Percentiles rank a stretch among this genome's conserved stretches.
Evolutionary conservation across 2,329 filamentous ascomycete species (phyloP).

Genomic region (Diaporthe citriasiana): DNA sequence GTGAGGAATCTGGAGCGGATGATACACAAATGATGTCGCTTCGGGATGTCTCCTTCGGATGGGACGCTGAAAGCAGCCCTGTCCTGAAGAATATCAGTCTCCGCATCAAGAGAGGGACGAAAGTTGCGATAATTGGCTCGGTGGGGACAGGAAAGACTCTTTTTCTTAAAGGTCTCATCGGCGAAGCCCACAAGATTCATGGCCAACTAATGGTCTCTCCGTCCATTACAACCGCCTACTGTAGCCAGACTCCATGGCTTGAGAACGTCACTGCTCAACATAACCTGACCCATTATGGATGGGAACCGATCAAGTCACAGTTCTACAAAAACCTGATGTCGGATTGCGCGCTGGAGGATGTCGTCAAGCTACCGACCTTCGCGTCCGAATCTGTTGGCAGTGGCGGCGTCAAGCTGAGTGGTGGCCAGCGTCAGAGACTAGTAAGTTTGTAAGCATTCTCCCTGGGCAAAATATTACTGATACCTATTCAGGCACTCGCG

Average conservation of each 20-base stretch:
- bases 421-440: slow-evolving; percentile 83
- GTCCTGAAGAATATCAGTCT: slow-evolving; percentile 45
- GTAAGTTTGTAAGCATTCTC: slow-evolving; percentile 49
- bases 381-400: slow-evolving; percentile 49
- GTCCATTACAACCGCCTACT: slow-evolving; percentile 44
- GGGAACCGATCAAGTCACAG: slow-evolving; percentile 39
- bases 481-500: slow-evolving; percentile 45
- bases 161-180: slow-evolving; percentile 46
- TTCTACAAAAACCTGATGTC: slow-evolving; percentile 44
- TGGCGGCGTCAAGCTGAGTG: slow-evolving; percentile 64
- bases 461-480: background rate
- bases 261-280: slow-evolving; percentile 44
- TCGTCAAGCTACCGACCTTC: slow-evolving; percentile 40
- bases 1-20: slow-evolving; percentile 4
- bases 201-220: slow-evolving; percentile 21
- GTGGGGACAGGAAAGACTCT: slow-evolving; percentile 49
- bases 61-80: slow-evolving; percentile 37
- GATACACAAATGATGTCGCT: background rate
- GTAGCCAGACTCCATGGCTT: slow-evolving; percentile 47
- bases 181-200: slow-evolving; percentile 40
- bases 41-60: slow-evolving; percentile 1
- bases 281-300: slow-evolving; percentile 43
- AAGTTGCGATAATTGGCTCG: slow-evolving; percentile 47
- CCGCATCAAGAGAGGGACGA: slow-evolving; percentile 40
- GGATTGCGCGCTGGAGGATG: slow-evolving; percentile 45